These are phyloP conservation scores for Sphagnurus paluster DNA, from an alignment of 1,284 basidiomycete species.

Conservation along the genomic window DNA sequence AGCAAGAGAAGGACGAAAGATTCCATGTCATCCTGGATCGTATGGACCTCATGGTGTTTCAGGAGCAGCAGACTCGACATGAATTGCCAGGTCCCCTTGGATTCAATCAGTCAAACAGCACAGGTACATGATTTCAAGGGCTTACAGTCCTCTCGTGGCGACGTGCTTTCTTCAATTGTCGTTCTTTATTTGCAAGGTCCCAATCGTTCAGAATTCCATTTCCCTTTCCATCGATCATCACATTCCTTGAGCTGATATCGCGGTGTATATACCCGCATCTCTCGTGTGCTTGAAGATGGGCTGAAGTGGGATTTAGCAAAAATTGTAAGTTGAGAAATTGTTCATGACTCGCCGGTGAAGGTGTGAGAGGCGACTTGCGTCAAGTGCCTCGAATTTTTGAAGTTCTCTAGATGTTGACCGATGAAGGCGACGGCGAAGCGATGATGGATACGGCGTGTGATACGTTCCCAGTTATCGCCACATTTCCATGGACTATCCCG, in stretches of 20 bases:
- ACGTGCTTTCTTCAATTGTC: slow-evolving; percentile 3
- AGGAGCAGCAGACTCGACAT: slow-evolving; percentile 27
- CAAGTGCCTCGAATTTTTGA: slow-evolving; percentile 19
- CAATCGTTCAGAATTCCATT: slow-evolving; percentile 35
- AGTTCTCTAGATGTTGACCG: slow-evolving; percentile 7
- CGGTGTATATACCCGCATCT: slow-evolving; percentile 29
- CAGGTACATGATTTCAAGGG: too few species aligned
- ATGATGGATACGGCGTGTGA: slow-evolving; percentile 16
- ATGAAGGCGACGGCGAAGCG: slow-evolving; percentile 14
- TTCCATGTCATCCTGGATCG: slow-evolving; percentile 33
- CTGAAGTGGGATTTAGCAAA: too few species aligned
- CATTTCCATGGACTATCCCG: slow-evolving; percentile 8
- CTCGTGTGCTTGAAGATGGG: slow-evolving; percentile 26
- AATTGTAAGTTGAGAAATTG: too few species aligned
- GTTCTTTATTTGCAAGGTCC: slow-evolving; percentile 26
- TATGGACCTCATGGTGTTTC: slow-evolving; percentile 18
- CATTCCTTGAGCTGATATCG: slow-evolving; percentile 35
- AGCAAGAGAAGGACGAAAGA: slow-evolving; percentile 32
- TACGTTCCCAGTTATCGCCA: slow-evolving; percentile 1
- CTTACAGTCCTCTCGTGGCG: slow-evolving; percentile 22
- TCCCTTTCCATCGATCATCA: slow-evolving; percentile 25
- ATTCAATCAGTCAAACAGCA: too few species aligned
- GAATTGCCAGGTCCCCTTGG: slow-evolving; percentile 40
- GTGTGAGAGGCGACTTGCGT: slow-evolving; percentile 20
- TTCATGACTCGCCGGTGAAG: slow-evolving; percentile 19